phyloP scores from a whole-genome alignment of 2,329 filamentous ascomycete species.

The Sporothrix variecibatus region DNA sequence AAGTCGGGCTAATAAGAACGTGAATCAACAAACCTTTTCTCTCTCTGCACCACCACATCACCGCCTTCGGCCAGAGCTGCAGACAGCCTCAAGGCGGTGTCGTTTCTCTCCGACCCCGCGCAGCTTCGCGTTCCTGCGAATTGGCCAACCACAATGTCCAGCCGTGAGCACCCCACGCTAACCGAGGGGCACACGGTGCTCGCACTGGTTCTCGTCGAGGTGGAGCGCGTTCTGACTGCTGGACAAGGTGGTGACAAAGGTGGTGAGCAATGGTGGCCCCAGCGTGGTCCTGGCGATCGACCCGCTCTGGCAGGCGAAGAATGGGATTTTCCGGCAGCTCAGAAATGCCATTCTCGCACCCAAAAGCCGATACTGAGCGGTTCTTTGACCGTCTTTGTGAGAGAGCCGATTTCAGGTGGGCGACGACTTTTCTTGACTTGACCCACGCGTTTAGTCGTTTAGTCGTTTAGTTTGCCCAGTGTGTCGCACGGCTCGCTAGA shows the following conservation, averaged over 20 bases:
- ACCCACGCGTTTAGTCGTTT: neutral
- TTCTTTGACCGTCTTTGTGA: neutral
- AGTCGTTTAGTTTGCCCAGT: neutral
- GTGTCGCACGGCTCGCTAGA: neutral
- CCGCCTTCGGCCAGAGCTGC: slow-evolving; percentile 5
- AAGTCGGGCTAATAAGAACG: neutral
- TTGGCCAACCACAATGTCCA: slow-evolving; percentile 26
- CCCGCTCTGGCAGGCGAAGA: neutral
- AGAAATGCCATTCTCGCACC: neutral
- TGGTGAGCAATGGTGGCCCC: neutral
- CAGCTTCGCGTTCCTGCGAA: slow-evolving; percentile 6
- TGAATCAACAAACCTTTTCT: slow-evolving; percentile 4
- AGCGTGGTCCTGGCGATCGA: neutral
- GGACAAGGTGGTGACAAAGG: too few relatives aligned
- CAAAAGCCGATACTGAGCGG: slow-evolving; percentile 15
- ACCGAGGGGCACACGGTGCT: slow-evolving; percentile 18
- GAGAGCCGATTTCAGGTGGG: neutral
- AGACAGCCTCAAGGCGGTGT: neutral
- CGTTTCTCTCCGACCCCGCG: neutral
- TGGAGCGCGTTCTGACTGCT: neutral
- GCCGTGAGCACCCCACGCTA: slow-evolving; percentile 15
- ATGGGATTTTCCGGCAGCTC: neutral
- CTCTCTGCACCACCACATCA: neutral
- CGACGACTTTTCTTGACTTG: neutral
- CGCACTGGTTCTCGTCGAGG: neutral